Percentiles rank a stretch among this genome's conserved stretches.
These are phyloP conservation scores for Diaporthe sp. DNA, from an alignment of 2,329 filamentous ascomycete genomes.

Conservation along the genomic window DNA sequence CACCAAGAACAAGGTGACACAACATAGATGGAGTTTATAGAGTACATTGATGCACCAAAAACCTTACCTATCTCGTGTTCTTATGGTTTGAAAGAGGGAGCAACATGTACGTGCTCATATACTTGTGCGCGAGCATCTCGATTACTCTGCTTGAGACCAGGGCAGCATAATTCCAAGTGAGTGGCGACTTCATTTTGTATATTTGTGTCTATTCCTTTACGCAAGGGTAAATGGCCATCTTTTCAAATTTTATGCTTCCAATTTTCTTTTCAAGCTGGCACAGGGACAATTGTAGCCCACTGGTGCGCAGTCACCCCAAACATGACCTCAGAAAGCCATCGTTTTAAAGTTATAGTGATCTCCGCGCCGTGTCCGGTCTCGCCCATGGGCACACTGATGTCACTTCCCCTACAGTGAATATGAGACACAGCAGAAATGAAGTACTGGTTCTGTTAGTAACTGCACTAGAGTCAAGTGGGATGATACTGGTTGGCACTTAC, in stretches of 20 bases:
- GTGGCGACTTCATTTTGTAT: too few relatives aligned
- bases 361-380: background rate
- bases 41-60: background rate
- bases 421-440: background rate
- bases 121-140: background rate
- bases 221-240: background rate
- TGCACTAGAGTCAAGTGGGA: background rate
- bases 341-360: background rate
- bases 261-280: too few relatives aligned
- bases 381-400: background rate
- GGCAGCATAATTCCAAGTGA: too few relatives aligned
- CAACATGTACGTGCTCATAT: background rate
- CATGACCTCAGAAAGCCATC: background rate
- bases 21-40: background rate
- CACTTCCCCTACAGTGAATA: background rate
- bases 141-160: background rate
- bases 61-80: too few relatives aligned
- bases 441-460: background rate
- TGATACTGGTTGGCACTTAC: background rate
- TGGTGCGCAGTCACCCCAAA: rapidly evolving
- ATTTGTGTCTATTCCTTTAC: too few relatives aligned
- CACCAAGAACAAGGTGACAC: background rate
- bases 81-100: too few relatives aligned
- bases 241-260: too few relatives aligned
- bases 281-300: background rate